Conservation (phyloP, 1,284 basidiomycete genomes). For the Schizopora paradoxa region DNA sequence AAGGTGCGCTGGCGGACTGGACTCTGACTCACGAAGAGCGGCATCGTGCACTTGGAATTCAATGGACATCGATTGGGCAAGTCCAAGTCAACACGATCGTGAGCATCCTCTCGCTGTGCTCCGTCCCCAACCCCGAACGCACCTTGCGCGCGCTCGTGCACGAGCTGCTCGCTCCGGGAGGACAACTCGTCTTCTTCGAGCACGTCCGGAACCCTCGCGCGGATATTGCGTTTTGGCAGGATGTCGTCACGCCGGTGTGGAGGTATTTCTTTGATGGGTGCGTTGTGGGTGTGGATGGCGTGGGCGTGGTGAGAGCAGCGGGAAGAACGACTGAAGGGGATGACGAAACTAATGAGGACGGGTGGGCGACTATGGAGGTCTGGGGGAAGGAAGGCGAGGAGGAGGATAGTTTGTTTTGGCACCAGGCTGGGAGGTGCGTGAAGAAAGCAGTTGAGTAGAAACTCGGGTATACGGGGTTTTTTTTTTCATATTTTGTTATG, state of each 20-base stretch:
- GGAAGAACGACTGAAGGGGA: conserved; percentile 1
- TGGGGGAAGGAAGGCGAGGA: conserved; percentile 16
- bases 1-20: conserved; percentile 34
- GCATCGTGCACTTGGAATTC: no score
- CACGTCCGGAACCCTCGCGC: conserved; percentile 48
- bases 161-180: conserved; percentile 48
- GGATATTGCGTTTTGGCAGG: conserved; percentile 63
- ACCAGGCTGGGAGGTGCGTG: conserved; percentile 15
- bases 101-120: conserved; percentile 55
- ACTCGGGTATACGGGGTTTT: no score
- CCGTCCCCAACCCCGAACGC: conserved; percentile 48
- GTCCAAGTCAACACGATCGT: conserved; percentile 59
- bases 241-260: conserved; percentile 67
- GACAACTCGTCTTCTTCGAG: conserved; percentile 57
- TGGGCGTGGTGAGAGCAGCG: conserved; percentile 10
- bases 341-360: not conserved
- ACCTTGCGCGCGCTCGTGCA: conserved; percentile 41
- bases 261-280: conserved; percentile 51
- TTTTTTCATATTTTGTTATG: no score
- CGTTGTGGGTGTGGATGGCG: conserved; percentile 15
- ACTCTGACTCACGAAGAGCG: not conserved
- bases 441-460: no score
- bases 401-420: conserved; percentile 14
- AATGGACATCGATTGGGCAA: conserved; percentile 20
- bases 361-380: conserved; percentile 14